These are phyloP conservation scores for Tremella fuciformis DNA, from an alignment of 768 basidiomycete species.

Conservation along the genomic window DNA sequence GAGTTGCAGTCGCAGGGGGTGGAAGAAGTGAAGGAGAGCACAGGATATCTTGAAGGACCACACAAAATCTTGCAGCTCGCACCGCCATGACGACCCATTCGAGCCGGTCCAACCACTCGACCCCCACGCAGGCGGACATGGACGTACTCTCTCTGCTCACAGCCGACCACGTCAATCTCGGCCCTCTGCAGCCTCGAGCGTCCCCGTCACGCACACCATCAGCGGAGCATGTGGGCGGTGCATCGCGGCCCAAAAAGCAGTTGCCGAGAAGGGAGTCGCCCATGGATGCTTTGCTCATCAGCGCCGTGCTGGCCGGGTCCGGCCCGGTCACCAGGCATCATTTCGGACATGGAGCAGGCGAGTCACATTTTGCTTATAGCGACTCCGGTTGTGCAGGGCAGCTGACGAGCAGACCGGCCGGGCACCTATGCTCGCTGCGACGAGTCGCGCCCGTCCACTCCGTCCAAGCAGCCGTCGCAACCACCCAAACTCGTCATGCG, in stretches of 20 bases:
- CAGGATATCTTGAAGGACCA: no score
- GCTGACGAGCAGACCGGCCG: slow-evolving; percentile 31
- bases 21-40: no score
- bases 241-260: slow-evolving; percentile 17
- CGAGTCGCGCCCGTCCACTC: slow-evolving; percentile 36
- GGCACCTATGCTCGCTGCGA: slow-evolving; percentile 50
- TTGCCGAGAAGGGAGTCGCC: slow-evolving; percentile 41
- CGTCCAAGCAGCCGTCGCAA: slow-evolving; percentile 12
- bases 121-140: slow-evolving; percentile 56
- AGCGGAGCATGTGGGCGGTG: neutral
- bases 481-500: slow-evolving; percentile 28
- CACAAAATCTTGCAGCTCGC: no score
- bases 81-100: neutral
- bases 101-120: slow-evolving; percentile 11
- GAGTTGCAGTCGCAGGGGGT: no score
- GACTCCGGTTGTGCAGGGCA: neutral
- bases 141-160: slow-evolving; percentile 68
- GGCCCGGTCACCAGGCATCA: slow-evolving; percentile 48
- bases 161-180: slow-evolving; percentile 55
- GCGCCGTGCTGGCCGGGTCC: slow-evolving; percentile 47
- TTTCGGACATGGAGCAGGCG: slow-evolving; percentile 44
- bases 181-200: slow-evolving; percentile 19
- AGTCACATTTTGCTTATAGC: slow-evolving; percentile 11
- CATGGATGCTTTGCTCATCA: slow-evolving; percentile 47
- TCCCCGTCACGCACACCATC: slow-evolving; percentile 4